phyloP scores from a whole-genome alignment of 1,284 basidiomycete genomes.

The Grifola frondosa region DNA sequence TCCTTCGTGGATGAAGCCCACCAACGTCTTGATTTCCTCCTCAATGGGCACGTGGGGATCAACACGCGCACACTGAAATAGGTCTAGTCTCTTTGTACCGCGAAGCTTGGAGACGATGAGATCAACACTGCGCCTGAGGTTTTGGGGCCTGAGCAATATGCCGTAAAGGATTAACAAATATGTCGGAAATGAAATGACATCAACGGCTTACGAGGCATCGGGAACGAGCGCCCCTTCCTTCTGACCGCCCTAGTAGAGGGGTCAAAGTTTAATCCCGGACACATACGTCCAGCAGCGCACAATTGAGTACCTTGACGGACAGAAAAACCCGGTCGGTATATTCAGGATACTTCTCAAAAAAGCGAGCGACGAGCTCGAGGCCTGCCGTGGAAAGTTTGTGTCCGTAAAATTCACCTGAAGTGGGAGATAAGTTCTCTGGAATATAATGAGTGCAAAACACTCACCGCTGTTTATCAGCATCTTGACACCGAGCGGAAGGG shows the following conservation, averaged over 20 bases:
- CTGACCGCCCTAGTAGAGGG: too few species aligned
- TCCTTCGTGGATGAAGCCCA: constrained; percentile 37
- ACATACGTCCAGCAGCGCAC: too few species aligned
- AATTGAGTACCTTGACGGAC: constrained; percentile 41
- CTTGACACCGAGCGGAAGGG: constrained; percentile 43
- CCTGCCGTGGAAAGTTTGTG: constrained; percentile 35
- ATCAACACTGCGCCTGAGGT: constrained; percentile 41
- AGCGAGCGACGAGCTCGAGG: constrained; percentile 40
- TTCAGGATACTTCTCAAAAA: constrained; percentile 50
- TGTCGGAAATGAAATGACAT: too few species aligned
- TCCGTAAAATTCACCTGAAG: constrained; percentile 43
- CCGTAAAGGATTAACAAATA: too few species aligned
- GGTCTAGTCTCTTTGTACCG: constrained; percentile 45
- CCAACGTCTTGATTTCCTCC: constrained; percentile 28
- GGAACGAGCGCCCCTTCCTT: too few species aligned
- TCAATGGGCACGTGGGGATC: constrained; percentile 33
- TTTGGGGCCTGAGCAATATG: constrained; percentile 40
- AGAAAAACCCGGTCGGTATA: constrained; percentile 49
- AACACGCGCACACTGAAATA: constrained; percentile 41
- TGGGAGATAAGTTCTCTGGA: background rate
- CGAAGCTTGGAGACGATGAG: constrained; percentile 38
- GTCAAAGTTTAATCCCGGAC: too few species aligned
- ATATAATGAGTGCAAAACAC: constrained; percentile 11
- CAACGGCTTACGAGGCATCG: too few species aligned
- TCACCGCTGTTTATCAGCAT: constrained; percentile 46